phyloP scores from a whole-genome alignment of 306 rosid genomes.

The Morella rubra region DNA sequence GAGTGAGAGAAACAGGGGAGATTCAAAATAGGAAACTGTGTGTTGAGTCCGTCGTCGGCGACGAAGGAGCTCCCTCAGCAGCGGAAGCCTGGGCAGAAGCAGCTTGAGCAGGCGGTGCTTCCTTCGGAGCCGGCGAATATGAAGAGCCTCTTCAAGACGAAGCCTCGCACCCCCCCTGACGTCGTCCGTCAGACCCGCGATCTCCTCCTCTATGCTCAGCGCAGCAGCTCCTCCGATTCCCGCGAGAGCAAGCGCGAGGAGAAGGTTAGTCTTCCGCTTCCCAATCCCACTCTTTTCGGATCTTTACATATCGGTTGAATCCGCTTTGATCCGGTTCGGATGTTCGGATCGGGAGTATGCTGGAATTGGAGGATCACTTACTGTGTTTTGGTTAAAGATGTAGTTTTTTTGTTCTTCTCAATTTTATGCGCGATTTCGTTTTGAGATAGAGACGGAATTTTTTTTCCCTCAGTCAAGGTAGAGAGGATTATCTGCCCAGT shows the following conservation, averaged over 20 bases:
- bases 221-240: constrained; percentile 39
- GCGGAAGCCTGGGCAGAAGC: not conserved
- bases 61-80: constrained; percentile 1
- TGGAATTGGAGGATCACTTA: not conserved
- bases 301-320: not conserved
- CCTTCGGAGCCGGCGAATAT: constrained; percentile 38
- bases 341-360: not conserved
- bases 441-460: not conserved
- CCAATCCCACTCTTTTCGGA: not conserved
- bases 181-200: constrained; percentile 88
- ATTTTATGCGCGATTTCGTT: not conserved
- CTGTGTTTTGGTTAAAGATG: not conserved
- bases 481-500: not conserved
- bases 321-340: not conserved
- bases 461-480: not conserved
- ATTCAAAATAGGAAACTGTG: constrained; percentile 46
- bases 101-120: constrained; percentile 16
- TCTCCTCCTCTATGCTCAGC: constrained; percentile 61
- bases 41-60: constrained; percentile 35
- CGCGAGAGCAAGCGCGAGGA: constrained; percentile 92
- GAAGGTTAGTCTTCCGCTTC: constrained; percentile 44
- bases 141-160: constrained; percentile 95
- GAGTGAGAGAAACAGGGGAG: not conserved
- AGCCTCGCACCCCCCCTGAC: constrained; percentile 87
- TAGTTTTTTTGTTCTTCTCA: not conserved